A percentile compares a stretch with the other conserved stretches of the same genome.
These are phyloP conservation scores for Zalerion maritima DNA, from an alignment of 495 filamentous ascomycete species.

Conservation along the genomic window DNA sequence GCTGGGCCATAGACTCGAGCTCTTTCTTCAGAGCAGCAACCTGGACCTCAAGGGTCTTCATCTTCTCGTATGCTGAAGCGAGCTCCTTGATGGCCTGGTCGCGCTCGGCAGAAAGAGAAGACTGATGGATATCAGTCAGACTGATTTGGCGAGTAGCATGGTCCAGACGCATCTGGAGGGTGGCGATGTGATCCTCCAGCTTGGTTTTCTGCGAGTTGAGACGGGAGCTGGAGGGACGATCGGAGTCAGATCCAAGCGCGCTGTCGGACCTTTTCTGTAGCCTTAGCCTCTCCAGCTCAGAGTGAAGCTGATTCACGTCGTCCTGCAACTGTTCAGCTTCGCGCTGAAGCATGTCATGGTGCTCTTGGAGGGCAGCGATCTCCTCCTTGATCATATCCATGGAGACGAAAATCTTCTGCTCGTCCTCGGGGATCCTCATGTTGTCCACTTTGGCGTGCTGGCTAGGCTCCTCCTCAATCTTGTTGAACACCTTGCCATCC, in stretches of 20 bases:
- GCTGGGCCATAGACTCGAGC: slow-evolving; percentile 16
- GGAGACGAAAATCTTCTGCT: slow-evolving; percentile 35
- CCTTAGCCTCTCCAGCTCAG: slow-evolving; percentile 24
- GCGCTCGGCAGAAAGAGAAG: slow-evolving; percentile 28
- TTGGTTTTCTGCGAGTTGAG: slow-evolving; percentile 17
- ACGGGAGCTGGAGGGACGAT: slow-evolving; percentile 23
- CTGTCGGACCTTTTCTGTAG: slow-evolving; percentile 23
- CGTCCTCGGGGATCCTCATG: slow-evolving; percentile 26
- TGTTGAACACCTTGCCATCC: slow-evolving; percentile 19
- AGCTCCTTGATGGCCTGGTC: slow-evolving; percentile 30
- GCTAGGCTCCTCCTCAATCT: slow-evolving; percentile 15
- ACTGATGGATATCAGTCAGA: slow-evolving; percentile 29
- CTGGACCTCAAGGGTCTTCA: slow-evolving; percentile 17
- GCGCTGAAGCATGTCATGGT: slow-evolving; percentile 31
- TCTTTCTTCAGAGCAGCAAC: slow-evolving; percentile 27
- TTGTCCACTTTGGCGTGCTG: slow-evolving; percentile 24
- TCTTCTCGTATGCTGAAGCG: slow-evolving; percentile 25
- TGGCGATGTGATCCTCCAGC: slow-evolving; percentile 27
- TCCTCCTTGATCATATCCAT: slow-evolving; percentile 41
- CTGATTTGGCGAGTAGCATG: slow-evolving; percentile 31
- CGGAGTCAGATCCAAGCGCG: slow-evolving; percentile 30
- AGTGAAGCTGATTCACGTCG: slow-evolving; percentile 27
- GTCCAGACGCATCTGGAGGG: slow-evolving; percentile 26
- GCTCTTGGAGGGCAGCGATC: slow-evolving; percentile 32
- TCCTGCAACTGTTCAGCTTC: slow-evolving; percentile 33